Conservation (phyloP, 345 rosid genomes). For the Psidium friedrichsthalianum region DNA sequence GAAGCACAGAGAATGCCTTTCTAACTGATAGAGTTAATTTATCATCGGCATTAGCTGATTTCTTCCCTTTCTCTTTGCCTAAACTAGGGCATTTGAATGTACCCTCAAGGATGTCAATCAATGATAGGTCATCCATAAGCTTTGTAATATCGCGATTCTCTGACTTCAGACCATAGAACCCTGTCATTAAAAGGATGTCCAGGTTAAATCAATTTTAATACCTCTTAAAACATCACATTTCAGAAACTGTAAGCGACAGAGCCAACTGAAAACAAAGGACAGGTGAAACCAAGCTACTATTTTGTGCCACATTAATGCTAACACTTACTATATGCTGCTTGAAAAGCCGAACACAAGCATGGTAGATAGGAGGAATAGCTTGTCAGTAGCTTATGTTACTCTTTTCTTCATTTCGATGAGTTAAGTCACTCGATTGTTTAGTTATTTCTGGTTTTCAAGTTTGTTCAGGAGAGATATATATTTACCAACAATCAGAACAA, state of each 20-base stretch:
- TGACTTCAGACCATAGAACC: constrained; percentile 75
- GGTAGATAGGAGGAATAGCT: not conserved
- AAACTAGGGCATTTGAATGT: constrained; percentile 40
- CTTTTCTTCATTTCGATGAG: not conserved
- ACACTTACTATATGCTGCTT: not conserved
- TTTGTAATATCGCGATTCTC: constrained; percentile 58
- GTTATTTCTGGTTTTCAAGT: not conserved
- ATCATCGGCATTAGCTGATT: constrained; percentile 26
- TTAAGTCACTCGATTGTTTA: not conserved
- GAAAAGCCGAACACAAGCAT: not conserved
- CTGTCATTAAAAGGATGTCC: constrained; percentile 25
- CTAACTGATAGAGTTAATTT: constrained; percentile 40
- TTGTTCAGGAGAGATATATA: not conserved
- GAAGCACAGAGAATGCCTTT: constrained; percentile 58
- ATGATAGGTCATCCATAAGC: constrained; percentile 59
- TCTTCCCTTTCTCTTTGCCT: constrained; percentile 58
- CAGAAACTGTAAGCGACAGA: not conserved
- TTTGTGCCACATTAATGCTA: not conserved
- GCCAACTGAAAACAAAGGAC: not conserved
- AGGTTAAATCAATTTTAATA: not conserved
- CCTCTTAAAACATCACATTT: not conserved
- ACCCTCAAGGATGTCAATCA: constrained; percentile 75
- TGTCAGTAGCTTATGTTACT: not conserved
- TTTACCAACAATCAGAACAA: not conserved
- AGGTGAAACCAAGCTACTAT: not conserved